Base-by-base conservation (phyloP, 768 basidiomycete species). In the Tulasnella sp. region DNA sequence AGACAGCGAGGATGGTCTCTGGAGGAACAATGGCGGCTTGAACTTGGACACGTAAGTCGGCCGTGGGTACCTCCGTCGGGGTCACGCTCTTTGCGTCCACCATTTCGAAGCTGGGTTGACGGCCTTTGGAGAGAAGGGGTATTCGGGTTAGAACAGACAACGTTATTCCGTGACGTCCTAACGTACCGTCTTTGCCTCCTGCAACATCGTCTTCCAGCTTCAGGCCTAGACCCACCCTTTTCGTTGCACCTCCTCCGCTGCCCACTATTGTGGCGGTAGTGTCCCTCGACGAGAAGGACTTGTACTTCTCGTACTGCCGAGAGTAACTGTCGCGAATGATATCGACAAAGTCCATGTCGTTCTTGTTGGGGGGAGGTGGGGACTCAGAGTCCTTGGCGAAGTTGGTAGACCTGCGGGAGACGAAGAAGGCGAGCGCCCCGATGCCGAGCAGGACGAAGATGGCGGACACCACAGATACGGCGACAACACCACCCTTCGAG, bases 271-370 rank as follows among this genome's bases (percentile, higher is more conserved):
- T 50, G 19, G 49, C 43, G 5, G 43, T 29, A 8, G 49, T 50
- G 25, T 50, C 49, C 34, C 27, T 35, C 5, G 49, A 50, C 49
- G 19, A 19, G 43, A 23, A 45, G 12, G 43, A 45, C 14, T 32
- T 25, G 35, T 50, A 50, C 25, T 29, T 50, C 49, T 50, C 49
- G 34, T 50, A 50, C 31, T 29, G 49, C 15, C 49, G 49, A 4
- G 49, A 50, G 49, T 50, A 50, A 32, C 49, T 50, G 49, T 50
- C 34, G 3, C 49, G 49, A 31, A 35, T 31, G 49, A 35, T 35
- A 32, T 50, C 49, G 34, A 31, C 29, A 50, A 50, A 50, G 49
- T 50, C 49, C 49, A 50, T 50, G 29, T 29, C 49, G 25, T 50
- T 29, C 34, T 6, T 6, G n/a, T n/a, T n/a, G n/a, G n/a, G n/a